These are phyloP conservation scores for Oemleria cerasiformis DNA, from an alignment of 306 rosid species.

Conservation along the genomic window DNA sequence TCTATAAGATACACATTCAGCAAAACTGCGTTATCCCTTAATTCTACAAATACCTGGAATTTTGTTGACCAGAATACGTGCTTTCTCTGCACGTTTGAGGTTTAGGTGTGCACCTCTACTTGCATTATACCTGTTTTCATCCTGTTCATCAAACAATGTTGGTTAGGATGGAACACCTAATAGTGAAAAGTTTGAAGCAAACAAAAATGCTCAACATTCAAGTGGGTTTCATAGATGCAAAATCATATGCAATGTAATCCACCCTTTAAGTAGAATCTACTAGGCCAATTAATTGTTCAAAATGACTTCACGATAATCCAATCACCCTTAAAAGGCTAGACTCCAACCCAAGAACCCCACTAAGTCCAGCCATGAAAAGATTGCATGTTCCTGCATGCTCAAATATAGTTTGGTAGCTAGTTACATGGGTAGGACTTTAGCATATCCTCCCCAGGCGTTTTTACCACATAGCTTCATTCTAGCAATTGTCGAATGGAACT, in stretches of 20 bases:
- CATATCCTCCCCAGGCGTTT: not conserved
- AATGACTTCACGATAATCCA: not conserved
- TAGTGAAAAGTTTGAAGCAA: not conserved
- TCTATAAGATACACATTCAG: not conserved
- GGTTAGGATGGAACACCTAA: slow-evolving; percentile 1
- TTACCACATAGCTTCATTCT: not conserved
- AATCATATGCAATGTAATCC: not conserved
- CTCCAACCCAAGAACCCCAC: not conserved
- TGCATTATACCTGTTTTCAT: slow-evolving; percentile 97
- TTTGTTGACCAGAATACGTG: slow-evolving; percentile 91
- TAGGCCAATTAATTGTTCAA: not conserved
- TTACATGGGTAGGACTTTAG: not conserved
- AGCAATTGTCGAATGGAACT: not conserved
- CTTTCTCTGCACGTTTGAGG: slow-evolving; percentile 98
- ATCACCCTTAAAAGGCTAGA: not conserved
- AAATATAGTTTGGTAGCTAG: slow-evolving; percentile 8
- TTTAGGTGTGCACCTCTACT: slow-evolving; percentile 99
- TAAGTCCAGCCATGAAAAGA: not conserved
- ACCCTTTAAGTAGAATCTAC: not conserved
- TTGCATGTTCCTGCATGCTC: not conserved
- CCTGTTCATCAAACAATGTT: slow-evolving; percentile 53
- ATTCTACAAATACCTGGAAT: slow-evolving; percentile 64
- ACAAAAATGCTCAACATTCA: not conserved
- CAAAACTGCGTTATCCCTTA: slow-evolving; percentile 11
- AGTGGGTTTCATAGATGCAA: not conserved